Evolutionary conservation across 1,139 yeast genomes (phyloP), one percentile per base, ranked within the genome.

Genomic region (Candida sp.): DNA sequence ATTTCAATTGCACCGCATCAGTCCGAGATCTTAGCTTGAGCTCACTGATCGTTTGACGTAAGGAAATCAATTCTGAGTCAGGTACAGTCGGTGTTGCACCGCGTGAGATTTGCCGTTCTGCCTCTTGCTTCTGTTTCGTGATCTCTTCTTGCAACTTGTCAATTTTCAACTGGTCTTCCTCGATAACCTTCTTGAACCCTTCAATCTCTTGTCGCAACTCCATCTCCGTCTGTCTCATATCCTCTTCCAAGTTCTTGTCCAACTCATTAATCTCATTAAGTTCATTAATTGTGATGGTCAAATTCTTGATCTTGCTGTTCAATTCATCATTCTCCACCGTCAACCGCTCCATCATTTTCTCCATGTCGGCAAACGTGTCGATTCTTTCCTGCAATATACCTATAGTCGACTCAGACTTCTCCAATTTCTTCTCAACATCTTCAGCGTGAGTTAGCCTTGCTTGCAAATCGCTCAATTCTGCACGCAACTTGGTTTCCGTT

Each of bases 201-300:
- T 66, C 65, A n/a, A 86, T 68, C 28, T 84, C 83, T 4, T 63
- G 58, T 28, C 72, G 67, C 26, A 86, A 70, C 46, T 85, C 87
- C n/a, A 62, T 59, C 56, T 86, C 91, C 1, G 84, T 74, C n/a
- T 75, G 78, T 0, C 66, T 53, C 54, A 84, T 89, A 46, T 73
- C 74, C 11, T 75, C 79, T 53, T 88, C 94, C n/a, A 90, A 69
- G 55, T 86, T 86, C 49, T 75, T 80, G 52, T 85, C 87, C 17
- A 89, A 66, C 42, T 78, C 83, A 53, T 81, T 84, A 25, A 88
- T 64, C 49, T 85, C 85, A 47, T 81, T 85, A 38, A 87, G 70
- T 53, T 89, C 92, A 4, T 73, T 73, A 1, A 87, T 70, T 0
- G 82, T 75, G 2, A 55, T 62, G 42, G 74, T 68, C 38, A 85